These are phyloP conservation scores for Zelopaecilomyces penicillatus DNA, from an alignment of 2,329 filamentous ascomycete genomes.

Conservation along the genomic window DNA sequence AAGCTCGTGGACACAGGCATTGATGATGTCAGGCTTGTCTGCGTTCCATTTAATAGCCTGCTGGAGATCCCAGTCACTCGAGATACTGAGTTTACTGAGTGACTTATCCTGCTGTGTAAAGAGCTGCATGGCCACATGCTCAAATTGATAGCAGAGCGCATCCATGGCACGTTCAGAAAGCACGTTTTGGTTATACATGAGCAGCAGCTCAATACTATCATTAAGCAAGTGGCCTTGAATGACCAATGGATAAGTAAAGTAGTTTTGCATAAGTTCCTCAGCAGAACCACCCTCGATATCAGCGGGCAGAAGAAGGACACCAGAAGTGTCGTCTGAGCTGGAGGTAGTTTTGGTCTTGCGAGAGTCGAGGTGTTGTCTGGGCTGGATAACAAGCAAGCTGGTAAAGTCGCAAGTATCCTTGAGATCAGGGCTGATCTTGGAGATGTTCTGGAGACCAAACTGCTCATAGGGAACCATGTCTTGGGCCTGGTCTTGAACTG, in stretches of 20 bases:
- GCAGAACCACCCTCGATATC: background rate
- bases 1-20: constrained; percentile 3
- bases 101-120: background rate
- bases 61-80: constrained; percentile 4
- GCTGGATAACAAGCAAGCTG: constrained; percentile 5
- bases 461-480: constrained; percentile 17
- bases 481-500: constrained; percentile 11
- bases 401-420: constrained; percentile 5
- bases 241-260: constrained; percentile 7
- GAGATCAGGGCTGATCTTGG: constrained; percentile 1
- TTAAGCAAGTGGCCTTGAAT: constrained; percentile 2
- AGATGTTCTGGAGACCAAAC: constrained; percentile 10
- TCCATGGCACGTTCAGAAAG: constrained; percentile 2
- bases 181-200: background rate
- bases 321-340: background rate
- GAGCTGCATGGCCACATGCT: constrained; percentile 2
- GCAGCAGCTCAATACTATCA: constrained; percentile 1
- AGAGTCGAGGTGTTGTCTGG: constrained; percentile 2
- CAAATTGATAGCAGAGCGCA: constrained; percentile 4
- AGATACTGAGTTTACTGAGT: background rate
- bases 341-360: background rate
- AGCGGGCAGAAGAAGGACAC: background rate
- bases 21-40: background rate
- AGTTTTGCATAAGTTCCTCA: constrained; percentile 5
- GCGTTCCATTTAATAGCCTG: background rate